Evolutionary conservation across 129 eudicot species (phyloP), one percentile per base, ranked within the genome.

Genomic region (Saussurea involucrata): DNA sequence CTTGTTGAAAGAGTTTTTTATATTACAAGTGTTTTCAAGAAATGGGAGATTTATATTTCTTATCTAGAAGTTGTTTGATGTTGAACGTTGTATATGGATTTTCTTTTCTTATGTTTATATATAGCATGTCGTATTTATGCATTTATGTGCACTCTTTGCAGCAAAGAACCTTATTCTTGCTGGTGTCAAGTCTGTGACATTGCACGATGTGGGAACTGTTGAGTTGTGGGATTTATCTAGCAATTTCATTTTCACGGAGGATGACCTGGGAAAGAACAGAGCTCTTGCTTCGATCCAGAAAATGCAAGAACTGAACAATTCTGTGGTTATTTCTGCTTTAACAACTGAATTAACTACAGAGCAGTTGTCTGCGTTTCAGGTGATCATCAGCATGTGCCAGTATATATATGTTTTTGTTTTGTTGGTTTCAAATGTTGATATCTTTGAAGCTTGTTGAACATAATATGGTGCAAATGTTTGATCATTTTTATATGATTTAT

Each of bases 91-190:
- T 33, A 44, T 67, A 6, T 28, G 24, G 61, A 24, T 42, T 40
- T 46, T 36, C 9, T 67, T 68, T 66, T 8, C 42, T 24, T 25
- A n/a, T 64, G 5, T 17, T 53, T 37, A 10, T 72, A 3, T 33
- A 36, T 63, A 13, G 17, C 55, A 69, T 42, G 55, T 53, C 27
- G 69, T 18, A 63, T 31, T 76, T 49, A 68, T 72, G 67, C 57
- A 13, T 76, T 65, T 57, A 17, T 29, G 18, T 76, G 21, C 49
- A 24, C 42, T 36, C 42, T 20, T 79, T 85, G 77, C 95, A 93
- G 98, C 97, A 0, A 93, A 93, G 78, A 90, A 93, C 80, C 96
- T 93, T 76, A 81, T 91, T 78, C 97, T 93, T 67, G 98, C 98
- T 81, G 98, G 98, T n/a, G 95, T 93, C 69, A 93, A 87, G 85